Evolutionary conservation across 1,139 yeast genomes (phyloP).

Genomic region (Debaryomycetaceae sp.): DNA sequence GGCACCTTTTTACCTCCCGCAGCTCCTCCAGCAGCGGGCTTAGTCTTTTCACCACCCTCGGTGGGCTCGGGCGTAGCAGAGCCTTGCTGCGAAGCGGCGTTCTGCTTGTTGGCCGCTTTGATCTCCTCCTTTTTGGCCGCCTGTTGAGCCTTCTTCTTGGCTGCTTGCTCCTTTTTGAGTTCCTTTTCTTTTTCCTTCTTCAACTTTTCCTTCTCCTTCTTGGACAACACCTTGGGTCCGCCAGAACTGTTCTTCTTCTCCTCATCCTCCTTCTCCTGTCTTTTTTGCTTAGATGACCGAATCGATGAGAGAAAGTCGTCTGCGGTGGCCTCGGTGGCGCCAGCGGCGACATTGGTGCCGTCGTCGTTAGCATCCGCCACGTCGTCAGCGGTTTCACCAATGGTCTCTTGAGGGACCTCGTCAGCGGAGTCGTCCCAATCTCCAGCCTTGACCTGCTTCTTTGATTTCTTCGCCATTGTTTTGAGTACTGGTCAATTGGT

Average conservation of each 20-base stretch:
- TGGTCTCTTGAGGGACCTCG: constrained; percentile 44
- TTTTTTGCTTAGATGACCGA: constrained; percentile 74
- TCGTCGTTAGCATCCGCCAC: constrained; percentile 13
- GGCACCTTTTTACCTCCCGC: constrained; percentile 64
- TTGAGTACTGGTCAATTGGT: too few species aligned
- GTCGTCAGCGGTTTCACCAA: constrained; percentile 30
- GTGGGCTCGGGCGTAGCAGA: constrained; percentile 36
- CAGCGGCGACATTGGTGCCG: constrained; percentile 16
- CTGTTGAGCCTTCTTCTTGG: constrained; percentile 67
- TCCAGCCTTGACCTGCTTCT: constrained; percentile 47
- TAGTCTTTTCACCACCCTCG: constrained; percentile 24
- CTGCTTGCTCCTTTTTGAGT: constrained; percentile 86
- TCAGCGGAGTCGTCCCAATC: constrained; percentile 63
- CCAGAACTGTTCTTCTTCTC: constrained; percentile 44
- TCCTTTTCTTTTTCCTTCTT: constrained; percentile 97
- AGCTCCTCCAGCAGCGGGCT: constrained; percentile 27
- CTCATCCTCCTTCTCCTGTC: constrained; percentile 53
- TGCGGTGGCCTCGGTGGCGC: constrained; percentile 31
- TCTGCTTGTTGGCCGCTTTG: constrained; percentile 57
- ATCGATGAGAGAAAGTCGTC: constrained; percentile 81
- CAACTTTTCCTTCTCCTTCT: constrained; percentile 95
- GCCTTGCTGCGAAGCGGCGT: constrained; percentile 43
- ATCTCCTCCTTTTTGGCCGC: constrained; percentile 64
- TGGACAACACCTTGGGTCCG: constrained; percentile 77
- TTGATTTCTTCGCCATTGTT: constrained; percentile 48